phyloP scores from a whole-genome alignment of 1,284 basidiomycete species.

The Chalciporus sp. region DNA sequence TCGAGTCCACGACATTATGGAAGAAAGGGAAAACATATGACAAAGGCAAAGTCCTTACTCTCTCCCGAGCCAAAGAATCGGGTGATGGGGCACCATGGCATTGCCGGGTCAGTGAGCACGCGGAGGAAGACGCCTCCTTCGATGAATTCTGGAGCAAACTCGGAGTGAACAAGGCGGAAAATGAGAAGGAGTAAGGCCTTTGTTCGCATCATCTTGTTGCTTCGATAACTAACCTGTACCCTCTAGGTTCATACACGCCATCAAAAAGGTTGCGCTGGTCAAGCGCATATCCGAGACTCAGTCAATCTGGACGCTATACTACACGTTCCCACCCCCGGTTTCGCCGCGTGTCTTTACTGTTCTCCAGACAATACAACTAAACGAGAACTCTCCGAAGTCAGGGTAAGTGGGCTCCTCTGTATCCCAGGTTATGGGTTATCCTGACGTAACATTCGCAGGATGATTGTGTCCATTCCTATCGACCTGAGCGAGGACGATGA shows the following conservation, averaged over 20 bases:
- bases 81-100: slow-evolving; percentile 66
- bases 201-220: background rate
- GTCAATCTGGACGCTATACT: slow-evolving; percentile 71
- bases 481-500: slow-evolving; percentile 61
- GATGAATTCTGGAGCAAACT: slow-evolving; percentile 72
- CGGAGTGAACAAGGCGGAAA: slow-evolving; percentile 62
- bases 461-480: slow-evolving; percentile 73
- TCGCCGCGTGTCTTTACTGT: slow-evolving; percentile 78
- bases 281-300: slow-evolving; percentile 64
- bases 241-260: slow-evolving; percentile 61
- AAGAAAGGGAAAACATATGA: slow-evolving; percentile 64
- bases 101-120: slow-evolving; percentile 65
- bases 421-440: background rate
- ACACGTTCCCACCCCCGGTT: slow-evolving; percentile 68
- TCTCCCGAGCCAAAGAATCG: slow-evolving; percentile 49
- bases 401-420: slow-evolving; percentile 45
- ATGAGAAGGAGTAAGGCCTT: slow-evolving; percentile 60
- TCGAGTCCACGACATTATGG: slow-evolving; percentile 60
- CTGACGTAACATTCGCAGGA: slow-evolving; percentile 37
- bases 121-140: slow-evolving; percentile 64
- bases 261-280: slow-evolving; percentile 64
- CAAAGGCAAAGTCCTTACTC: slow-evolving; percentile 57
- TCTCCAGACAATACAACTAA: slow-evolving; percentile 60
- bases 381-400: slow-evolving; percentile 48
- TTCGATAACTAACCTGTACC: background rate